These are phyloP conservation scores for Vigna hirtella DNA, from an alignment of 306 rosid species.

Conservation along the genomic window DNA sequence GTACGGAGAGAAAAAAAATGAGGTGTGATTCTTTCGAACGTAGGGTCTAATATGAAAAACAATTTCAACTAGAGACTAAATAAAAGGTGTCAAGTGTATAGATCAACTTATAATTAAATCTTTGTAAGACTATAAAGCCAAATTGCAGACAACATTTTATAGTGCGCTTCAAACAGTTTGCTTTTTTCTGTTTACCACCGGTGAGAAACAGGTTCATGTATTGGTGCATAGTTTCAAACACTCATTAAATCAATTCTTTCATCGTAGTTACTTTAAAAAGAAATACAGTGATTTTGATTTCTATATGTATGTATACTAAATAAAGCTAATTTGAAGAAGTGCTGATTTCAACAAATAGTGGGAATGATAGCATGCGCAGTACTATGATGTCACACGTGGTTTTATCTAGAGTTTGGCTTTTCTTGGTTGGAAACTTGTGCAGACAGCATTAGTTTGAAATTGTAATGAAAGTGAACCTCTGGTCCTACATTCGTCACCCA, in stretches of 20 bases:
- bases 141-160: neutral
- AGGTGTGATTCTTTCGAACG: neutral
- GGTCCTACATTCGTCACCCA: slow-evolving; percentile 13
- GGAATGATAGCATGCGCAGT: neutral
- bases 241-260: slow-evolving; percentile 12
- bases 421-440: slow-evolving; percentile 11
- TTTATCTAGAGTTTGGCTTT: slow-evolving; percentile 15
- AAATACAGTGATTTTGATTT: neutral
- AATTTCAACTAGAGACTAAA: too few relatives aligned
- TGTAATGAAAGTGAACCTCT: slow-evolving; percentile 8
- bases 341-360: slow-evolving; percentile 13
- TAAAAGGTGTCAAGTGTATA: neutral
- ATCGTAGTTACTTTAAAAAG: neutral
- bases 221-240: neutral
- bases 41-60: too few relatives aligned
- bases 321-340: slow-evolving; percentile 10
- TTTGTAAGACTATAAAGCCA: neutral
- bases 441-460: slow-evolving; percentile 20
- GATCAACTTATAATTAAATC: neutral
- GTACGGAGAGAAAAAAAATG: too few relatives aligned
- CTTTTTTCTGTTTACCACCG: neutral
- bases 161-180: neutral
- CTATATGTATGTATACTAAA: slow-evolving; percentile 2
- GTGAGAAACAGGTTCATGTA: neutral
- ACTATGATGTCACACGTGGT: neutral